Evolutionary conservation across 2,329 filamentous ascomycete species (phyloP).

Genomic region (Fusarium nanum): DNA sequence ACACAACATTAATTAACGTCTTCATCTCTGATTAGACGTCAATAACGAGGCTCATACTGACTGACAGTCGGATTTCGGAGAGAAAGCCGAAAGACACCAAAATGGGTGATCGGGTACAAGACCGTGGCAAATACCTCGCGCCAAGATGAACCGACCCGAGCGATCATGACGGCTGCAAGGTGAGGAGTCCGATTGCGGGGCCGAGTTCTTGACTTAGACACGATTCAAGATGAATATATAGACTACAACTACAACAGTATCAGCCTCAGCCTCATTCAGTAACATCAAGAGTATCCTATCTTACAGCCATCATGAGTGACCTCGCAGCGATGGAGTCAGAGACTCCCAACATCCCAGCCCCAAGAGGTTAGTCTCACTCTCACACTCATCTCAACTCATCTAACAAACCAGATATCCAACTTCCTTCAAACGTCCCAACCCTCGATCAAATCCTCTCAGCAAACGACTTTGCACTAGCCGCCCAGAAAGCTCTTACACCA

Average conservation of each 20-base stretch:
- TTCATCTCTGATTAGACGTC: neutral
- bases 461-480: constrained; percentile 70
- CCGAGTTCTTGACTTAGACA: constrained; percentile 8
- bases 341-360: constrained; percentile 44
- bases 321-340: constrained; percentile 46
- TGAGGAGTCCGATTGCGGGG: constrained; percentile 38
- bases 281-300: neutral
- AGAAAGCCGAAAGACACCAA: constrained; percentile 10
- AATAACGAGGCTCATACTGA: neutral
- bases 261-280: neutral
- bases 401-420: constrained; percentile 19
- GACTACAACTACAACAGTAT: neutral
- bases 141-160: constrained; percentile 34
- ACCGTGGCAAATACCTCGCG: constrained; percentile 17
- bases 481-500: constrained; percentile 64
- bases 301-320: constrained; percentile 39
- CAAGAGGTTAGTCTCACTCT: constrained; percentile 25
- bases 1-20: rapidly evolving
- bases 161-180: constrained; percentile 14
- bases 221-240: neutral
- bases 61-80: constrained; percentile 1
- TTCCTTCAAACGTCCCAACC: constrained; percentile 29
- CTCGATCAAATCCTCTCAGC: constrained; percentile 45
- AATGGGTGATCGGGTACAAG: neutral
- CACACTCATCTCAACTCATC: neutral